Conservation (phyloP, 1,284 basidiomycete genomes). For the Macrocybe sp. region DNA sequence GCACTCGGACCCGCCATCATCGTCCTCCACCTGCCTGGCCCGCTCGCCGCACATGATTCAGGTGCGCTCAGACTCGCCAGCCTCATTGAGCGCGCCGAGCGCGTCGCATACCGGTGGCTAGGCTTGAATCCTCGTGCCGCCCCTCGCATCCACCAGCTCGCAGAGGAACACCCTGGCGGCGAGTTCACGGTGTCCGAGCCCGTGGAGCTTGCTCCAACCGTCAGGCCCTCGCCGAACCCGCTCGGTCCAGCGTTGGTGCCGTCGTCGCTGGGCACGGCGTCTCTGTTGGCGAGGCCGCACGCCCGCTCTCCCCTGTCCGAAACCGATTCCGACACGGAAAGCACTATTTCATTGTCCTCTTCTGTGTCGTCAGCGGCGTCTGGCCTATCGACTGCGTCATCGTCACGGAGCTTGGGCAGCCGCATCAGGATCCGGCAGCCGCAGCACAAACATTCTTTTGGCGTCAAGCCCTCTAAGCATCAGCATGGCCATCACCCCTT, state of each 20-base stretch:
- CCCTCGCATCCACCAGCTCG: conserved; percentile 23
- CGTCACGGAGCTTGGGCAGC: neutral
- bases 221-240: neutral
- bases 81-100: conserved; percentile 48
- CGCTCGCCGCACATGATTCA: conserved; percentile 38
- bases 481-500: conserved; percentile 16
- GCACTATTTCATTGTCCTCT: conserved; percentile 4
- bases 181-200: conserved; percentile 26
- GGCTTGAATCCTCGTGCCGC: conserved; percentile 16
- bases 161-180: conserved; percentile 21
- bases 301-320: neutral
- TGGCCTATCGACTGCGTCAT: neutral
- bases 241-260: conserved; percentile 9
- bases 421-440: neutral
- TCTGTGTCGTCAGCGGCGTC: conserved; percentile 2
- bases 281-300: neutral
- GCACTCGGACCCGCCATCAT: conserved; percentile 32
- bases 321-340: neutral
- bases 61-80: conserved; percentile 47
- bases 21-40: conserved; percentile 38
- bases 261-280: conserved; percentile 10
- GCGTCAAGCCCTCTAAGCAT: neutral
- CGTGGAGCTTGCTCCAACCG: conserved; percentile 6
- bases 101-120: conserved; percentile 41
- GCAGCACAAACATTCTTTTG: neutral